Evolutionary conservation across 148 eudicot genomes (phyloP).

Genomic region (Vaccinium vitisidaea): DNA sequence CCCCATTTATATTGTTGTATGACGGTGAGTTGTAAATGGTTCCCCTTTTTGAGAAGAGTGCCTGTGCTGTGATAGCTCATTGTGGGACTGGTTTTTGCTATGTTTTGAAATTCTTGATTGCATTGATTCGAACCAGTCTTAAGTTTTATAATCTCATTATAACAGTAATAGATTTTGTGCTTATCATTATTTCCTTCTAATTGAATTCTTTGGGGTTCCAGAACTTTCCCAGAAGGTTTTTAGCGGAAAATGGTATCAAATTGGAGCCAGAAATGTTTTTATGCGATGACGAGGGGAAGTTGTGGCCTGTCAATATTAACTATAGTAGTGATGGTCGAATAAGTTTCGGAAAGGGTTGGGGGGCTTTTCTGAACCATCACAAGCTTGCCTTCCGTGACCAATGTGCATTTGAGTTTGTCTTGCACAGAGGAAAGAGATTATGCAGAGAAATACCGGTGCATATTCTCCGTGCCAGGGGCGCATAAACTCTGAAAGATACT

Average conservation of each 20-base stretch:
- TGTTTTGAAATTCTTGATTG: background rate
- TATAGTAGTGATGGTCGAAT: background rate
- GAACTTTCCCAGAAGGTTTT: background rate
- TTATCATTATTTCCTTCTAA: background rate
- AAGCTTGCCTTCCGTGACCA: background rate
- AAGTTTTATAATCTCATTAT: background rate
- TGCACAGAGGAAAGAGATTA: background rate
- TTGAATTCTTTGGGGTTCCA: background rate
- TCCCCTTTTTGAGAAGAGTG: background rate
- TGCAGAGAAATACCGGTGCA: conserved; percentile 17
- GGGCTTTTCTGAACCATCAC: conserved; percentile 7
- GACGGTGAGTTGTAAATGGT: background rate
- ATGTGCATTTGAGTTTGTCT: conserved; percentile 12
- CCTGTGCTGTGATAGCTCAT: background rate
- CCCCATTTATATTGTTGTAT: background rate
- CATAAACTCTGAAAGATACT: background rate
- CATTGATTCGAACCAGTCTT: background rate
- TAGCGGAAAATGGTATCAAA: background rate
- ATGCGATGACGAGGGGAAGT: background rate
- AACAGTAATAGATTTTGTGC: background rate
- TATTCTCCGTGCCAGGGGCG: background rate
- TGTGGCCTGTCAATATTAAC: background rate
- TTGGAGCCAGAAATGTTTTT: conserved; percentile 6
- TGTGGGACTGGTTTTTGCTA: background rate
- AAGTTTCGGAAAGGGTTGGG: background rate